A percentile compares a stretch with the other conserved stretches of the same genome.
Conservation (phyloP, 78 protist genomes). For the Isochrysis galbana region DNA sequence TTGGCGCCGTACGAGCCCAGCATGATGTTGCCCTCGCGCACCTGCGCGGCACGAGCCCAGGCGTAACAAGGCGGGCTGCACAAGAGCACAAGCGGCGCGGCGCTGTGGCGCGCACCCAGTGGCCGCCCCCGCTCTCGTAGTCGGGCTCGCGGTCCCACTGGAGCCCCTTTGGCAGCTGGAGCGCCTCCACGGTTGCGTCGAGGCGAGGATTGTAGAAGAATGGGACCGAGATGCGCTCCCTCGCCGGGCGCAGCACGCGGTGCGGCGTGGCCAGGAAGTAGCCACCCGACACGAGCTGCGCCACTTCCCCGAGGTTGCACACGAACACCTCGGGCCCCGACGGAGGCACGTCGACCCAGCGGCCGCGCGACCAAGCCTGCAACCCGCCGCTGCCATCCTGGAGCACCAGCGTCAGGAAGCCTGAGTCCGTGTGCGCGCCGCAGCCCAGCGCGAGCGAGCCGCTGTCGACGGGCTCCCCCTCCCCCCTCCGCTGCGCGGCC, state of each 20-base stretch:
- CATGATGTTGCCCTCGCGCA: neutral
- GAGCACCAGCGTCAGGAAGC: slow-evolving; percentile 6
- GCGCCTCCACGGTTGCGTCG: neutral
- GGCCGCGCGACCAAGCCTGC: neutral
- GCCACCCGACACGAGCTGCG: neutral
- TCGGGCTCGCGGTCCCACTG: neutral
- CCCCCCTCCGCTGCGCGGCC: neutral
- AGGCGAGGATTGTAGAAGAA: slow-evolving; percentile 26
- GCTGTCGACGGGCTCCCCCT: neutral
- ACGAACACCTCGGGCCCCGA: neutral
- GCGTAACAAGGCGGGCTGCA: neutral
- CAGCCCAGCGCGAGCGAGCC: neutral
- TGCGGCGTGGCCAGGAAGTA: slow-evolving; percentile 1
- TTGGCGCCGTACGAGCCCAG: neutral
- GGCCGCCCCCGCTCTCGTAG: neutral
- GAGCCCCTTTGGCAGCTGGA: neutral
- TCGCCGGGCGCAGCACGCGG: neutral
- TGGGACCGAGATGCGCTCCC: neutral
- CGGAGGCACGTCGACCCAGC: neutral
- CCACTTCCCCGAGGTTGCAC: slow-evolving; percentile 10
- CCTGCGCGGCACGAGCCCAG: neutral
- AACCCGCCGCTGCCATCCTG: slow-evolving; percentile 15
- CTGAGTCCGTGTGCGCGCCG: neutral
- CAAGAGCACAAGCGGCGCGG: neutral
- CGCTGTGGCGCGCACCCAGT: neutral